Conservation (phyloP, 495 filamentous ascomycete species). For the Penicillium parvum region DNA sequence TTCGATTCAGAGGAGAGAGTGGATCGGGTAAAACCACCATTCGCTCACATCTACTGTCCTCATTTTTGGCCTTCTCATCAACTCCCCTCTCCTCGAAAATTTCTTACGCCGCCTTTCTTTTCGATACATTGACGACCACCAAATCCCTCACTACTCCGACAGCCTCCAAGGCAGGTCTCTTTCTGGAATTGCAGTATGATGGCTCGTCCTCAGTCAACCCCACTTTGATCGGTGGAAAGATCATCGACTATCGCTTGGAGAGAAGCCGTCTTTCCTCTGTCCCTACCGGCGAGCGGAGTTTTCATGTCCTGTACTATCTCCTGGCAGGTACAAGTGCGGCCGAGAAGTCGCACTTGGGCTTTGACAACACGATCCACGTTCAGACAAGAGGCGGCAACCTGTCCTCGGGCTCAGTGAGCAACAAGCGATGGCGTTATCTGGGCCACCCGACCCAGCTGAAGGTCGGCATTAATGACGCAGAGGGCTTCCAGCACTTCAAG, state of each 20-base stretch:
- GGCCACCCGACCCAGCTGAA: constrained; percentile 96
- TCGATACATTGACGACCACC: constrained; percentile 95
- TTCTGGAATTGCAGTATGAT: constrained; percentile 95
- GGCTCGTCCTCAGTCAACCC: constrained; percentile 75
- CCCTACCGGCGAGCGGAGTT: constrained; percentile 92
- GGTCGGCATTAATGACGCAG: constrained; percentile 90
- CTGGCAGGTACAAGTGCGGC: constrained; percentile 85
- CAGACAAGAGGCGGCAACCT: constrained; percentile 42
- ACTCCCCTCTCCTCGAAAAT: constrained; percentile 90
- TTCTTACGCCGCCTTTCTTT: constrained; percentile 88
- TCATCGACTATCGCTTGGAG: constrained; percentile 89
- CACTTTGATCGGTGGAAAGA: constrained; percentile 84
- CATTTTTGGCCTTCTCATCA: constrained; percentile 79
- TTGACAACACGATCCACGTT: constrained; percentile 55
- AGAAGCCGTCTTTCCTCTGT: constrained; percentile 84
- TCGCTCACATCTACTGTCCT: constrained; percentile 78
- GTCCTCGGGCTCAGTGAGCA: constrained; percentile 47
- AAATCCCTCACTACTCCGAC: constrained; percentile 93
- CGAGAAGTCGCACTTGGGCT: constrained; percentile 84
- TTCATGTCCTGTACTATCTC: constrained; percentile 93
- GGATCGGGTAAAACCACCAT: constrained; percentile 94
- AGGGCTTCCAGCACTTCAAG: constrained; percentile 97
- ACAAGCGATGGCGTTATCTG: constrained; percentile 89
- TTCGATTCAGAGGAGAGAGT: constrained; percentile 71
- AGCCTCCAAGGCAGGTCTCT: constrained; percentile 90